Percentiles rank a stretch among this genome's conserved stretches.
phyloP scores from a whole-genome alignment of 805 yeast species.

The Candida tallmaniae region DNA sequence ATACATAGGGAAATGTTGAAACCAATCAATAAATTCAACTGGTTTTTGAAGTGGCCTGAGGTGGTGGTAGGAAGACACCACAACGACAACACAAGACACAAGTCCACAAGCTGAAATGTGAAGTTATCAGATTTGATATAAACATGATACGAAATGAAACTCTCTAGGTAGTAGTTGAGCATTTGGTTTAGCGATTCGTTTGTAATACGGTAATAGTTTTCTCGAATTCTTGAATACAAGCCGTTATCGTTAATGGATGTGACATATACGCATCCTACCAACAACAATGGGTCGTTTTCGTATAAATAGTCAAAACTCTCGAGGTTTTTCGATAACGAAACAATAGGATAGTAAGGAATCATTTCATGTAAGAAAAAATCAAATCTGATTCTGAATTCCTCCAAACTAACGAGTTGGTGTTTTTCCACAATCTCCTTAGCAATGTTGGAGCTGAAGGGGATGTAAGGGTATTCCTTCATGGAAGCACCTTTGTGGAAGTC shows the following conservation, averaged over 20 bases:
- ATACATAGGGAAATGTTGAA: constrained; percentile 43
- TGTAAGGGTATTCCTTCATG: constrained; percentile 13
- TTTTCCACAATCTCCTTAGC: constrained; percentile 33
- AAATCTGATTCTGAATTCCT: constrained; percentile 32
- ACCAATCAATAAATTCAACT: constrained; percentile 44
- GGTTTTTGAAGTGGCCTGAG: constrained; percentile 51
- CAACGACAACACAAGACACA: constrained; percentile 41
- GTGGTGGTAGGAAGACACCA: constrained; percentile 53
- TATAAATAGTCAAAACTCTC: constrained; percentile 37
- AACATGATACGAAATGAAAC: constrained; percentile 40
- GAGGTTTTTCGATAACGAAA: constrained; percentile 33
- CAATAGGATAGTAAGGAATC: constrained; percentile 46
- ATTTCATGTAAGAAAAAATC: constrained; percentile 33
- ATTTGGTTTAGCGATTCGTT: constrained; percentile 37
- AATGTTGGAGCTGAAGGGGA: constrained; percentile 15
- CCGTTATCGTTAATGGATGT: constrained; percentile 42
- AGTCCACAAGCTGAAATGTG: constrained; percentile 36
- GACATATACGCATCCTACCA: constrained; percentile 41
- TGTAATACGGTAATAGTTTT: constrained; percentile 8
- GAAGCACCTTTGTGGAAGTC: constrained; percentile 12
- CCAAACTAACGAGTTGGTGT: constrained; percentile 25
- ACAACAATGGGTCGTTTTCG: constrained; percentile 39
- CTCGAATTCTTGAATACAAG: constrained; percentile 9
- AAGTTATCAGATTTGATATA: constrained; percentile 41
- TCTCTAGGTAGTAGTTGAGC: constrained; percentile 41